Evolutionary conservation across 2,329 filamentous ascomycete species (phyloP), one percentile per base, ranked within the genome.

Genomic region (Alternaria ethzedia): DNA sequence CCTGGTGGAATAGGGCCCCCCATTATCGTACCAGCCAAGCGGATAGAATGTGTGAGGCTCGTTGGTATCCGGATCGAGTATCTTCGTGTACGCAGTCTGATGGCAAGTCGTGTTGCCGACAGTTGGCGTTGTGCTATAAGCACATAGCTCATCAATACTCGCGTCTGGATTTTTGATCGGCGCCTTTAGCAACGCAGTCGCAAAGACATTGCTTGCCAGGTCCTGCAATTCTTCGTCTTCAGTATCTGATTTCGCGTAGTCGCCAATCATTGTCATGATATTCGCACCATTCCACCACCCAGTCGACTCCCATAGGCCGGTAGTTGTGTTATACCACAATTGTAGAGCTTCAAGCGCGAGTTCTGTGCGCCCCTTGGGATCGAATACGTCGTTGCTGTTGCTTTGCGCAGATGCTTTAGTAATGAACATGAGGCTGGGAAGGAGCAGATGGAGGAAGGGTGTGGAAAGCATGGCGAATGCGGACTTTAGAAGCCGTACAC

Each of bases 271-370:
- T 0, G 89, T 91, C 63, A 93, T 80, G 61, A 85, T 84, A 73
- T 92, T 93, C 47, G 87, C 91, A 57, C 86, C 86, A 73, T 92
- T 91, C 91, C 91, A 93, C 91, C 91, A 93, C n/a, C 85, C 85
- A 8, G 86, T 84, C 0, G 85, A 85, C 58, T 87, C 79, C 88
- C 89, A 93, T 12, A 91, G 81, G 4, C 91, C 90, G 1, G 84
- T 88, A 6, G 74, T 72, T 3, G 78, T 61, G 71, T 90, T 85
- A 76, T 92, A 92, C 86, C 87, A 92, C 45, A 71, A 73, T 69
- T 91, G 88, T 2, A 91, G 82, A 6, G 83, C 75, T 21, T 77
- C 71, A 2, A 83, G 71, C 4, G 81, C 82, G 9, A 74, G 63
- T 20, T 74, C 60, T 4, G 76, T 75, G 30, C 75, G 74, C 41